Conservation (phyloP, 768 basidiomycete species). For the Russula lepida region DNA sequence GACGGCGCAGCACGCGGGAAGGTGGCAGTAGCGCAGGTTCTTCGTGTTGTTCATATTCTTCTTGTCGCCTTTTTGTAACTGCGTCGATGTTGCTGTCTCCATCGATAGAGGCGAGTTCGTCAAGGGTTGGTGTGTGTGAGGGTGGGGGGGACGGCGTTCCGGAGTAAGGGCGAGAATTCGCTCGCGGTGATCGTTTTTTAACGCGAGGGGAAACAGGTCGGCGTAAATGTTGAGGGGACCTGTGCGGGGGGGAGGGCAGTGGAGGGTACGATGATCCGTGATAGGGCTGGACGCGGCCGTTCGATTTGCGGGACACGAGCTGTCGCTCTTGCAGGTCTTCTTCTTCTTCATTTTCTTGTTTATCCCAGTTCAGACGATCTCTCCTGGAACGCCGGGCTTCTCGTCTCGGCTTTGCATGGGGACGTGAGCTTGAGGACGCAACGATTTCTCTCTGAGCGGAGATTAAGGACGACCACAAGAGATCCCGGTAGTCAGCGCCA, state of each 20-base stretch:
- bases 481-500: neutral
- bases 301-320: neutral
- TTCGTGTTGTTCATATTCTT: neutral
- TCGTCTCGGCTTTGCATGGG: neutral
- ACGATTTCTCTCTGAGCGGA: neutral
- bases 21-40: slow-evolving; percentile 28
- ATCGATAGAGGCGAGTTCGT: neutral
- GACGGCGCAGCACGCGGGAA: slow-evolving; percentile 31
- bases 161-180: neutral
- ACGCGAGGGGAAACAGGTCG: neutral
- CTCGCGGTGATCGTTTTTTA: neutral
- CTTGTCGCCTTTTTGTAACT: slow-evolving; percentile 20
- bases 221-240: neutral
- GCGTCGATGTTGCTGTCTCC: neutral
- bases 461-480: neutral
- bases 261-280: slow-evolving; percentile 11
- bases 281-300: neutral
- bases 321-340: slow-evolving; percentile 4
- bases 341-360: neutral
- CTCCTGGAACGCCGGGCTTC: neutral
- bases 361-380: neutral
- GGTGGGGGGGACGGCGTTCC: neutral
- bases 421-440: slow-evolving; percentile 1
- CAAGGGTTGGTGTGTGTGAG: neutral
- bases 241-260: neutral